Evolutionary conservation across 805 yeast species (phyloP), one percentile per base, ranked within the genome.

Genomic region (Priceomyces castillae): DNA sequence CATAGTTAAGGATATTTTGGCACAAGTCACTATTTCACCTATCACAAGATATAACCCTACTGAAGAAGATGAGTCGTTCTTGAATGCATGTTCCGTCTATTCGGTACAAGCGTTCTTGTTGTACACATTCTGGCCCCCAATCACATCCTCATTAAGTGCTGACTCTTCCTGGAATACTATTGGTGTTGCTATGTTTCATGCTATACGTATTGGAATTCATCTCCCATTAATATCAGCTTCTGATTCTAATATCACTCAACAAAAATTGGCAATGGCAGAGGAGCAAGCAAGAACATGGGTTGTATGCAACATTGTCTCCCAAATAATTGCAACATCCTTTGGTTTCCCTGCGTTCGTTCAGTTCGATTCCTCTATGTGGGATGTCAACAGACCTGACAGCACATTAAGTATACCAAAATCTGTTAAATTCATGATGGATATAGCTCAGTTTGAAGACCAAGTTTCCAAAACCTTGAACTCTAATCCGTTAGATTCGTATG

Each of bases 111-210:
- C 97, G 0, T 84, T 92, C 49, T 65, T 92, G 20, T 68, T 92
- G 1, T 89, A 86, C 63, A 84, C 97, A 0, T 81, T 84, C 60
- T 92, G 98, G 99, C 98, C 98, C 0, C 97, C 97, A 2, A 75
- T 90, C 30, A 88, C 97, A 0, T 89, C 98, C 0, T 90, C 97
- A 0, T 73, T 94, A 37, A 86, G 95, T 62, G 96, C 98, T 0
- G 98, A 94, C 59, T 85, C 96, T 6, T 85, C 96, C 3, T 92
- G 97, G 96, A 88, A 86, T 59, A 88, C 97, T 1, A 84, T 89
- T 17, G 98, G 97, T 0, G 82, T 88, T 37, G 98, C 98, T 3
- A 73, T 90, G 54, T 88, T 87, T 63, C 96, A 89, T 58, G 98
- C 97, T 0, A 84, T 90, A 26, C 70, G 97, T 42, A 86, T 92